A percentile compares a stretch with the other conserved stretches of the same genome.
Evolutionary conservation across 2,329 filamentous ascomycete genomes (phyloP).

Genomic region (Plectosphaerella plurivora): DNA sequence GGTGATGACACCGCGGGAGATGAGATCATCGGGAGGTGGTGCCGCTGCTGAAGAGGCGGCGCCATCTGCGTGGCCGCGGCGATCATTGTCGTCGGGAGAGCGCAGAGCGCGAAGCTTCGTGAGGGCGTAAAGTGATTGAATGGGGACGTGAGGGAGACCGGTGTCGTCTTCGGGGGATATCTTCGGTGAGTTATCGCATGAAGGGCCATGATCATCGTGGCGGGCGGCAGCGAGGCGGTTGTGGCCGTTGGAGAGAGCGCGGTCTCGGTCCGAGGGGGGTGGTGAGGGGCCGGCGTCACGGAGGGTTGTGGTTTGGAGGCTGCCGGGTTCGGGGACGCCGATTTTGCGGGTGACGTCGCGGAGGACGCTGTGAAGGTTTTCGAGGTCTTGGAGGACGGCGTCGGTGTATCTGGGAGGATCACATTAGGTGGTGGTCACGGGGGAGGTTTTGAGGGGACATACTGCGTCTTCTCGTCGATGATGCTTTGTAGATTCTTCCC

Average conservation of each 20-base stretch:
- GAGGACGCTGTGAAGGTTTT: slow-evolving; percentile 8
- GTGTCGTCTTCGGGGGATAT: slow-evolving; percentile 22
- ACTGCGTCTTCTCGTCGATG: slow-evolving; percentile 35
- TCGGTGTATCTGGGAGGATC: slow-evolving; percentile 1
- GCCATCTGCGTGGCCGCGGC: neutral
- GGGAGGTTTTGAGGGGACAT: slow-evolving; percentile 5
- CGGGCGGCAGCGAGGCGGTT: slow-evolving; percentile 2
- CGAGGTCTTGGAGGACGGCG: slow-evolving; percentile 11
- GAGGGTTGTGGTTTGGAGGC: slow-evolving; percentile 3
- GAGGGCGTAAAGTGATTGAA: slow-evolving; percentile 32
- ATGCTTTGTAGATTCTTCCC: slow-evolving; percentile 37
- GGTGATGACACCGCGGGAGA: slow-evolving; percentile 34
- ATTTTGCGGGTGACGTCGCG: slow-evolving; percentile 7
- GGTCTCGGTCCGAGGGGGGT: neutral
- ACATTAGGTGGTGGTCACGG: neutral
- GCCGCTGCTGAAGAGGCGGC: neutral
- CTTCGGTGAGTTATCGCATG: slow-evolving; percentile 16
- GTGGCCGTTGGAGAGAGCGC: neutral
- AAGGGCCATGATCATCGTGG: slow-evolving; percentile 11
- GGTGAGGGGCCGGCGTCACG: slow-evolving; percentile 5
- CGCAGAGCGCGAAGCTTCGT: slow-evolving; percentile 30
- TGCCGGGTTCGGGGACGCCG: slow-evolving; percentile 6
- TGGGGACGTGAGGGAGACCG: slow-evolving; percentile 29
- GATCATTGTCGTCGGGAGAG: slow-evolving; percentile 21
- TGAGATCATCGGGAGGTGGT: slow-evolving; percentile 22